A percentile compares a stretch with the other conserved stretches of the same genome.
These are phyloP conservation scores for Monosporascus sp. DNA, from an alignment of 2,329 filamentous ascomycete species.

Conservation along the genomic window DNA sequence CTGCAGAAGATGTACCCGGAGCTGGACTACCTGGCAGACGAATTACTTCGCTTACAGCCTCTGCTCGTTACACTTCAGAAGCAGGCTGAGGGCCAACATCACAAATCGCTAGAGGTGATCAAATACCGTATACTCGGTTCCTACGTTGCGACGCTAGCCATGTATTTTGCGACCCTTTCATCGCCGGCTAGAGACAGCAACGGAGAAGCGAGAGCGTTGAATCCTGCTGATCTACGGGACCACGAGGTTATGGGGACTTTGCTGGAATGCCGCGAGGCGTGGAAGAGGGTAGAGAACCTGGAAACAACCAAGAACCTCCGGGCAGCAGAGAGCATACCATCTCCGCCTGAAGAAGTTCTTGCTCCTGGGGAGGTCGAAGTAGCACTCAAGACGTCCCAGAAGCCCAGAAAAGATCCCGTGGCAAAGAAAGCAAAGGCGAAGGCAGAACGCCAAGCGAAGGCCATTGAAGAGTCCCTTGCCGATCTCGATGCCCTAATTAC, in stretches of 20 bases:
- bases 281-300: conserved; percentile 69
- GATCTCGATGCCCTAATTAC: conserved; percentile 62
- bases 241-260: conserved; percentile 88
- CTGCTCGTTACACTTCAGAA: conserved; percentile 54
- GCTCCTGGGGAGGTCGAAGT: conserved; percentile 30
- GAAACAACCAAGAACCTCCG: conserved; percentile 36
- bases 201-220: conserved; percentile 53
- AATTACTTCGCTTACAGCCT: conserved; percentile 70
- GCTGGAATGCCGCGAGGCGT: conserved; percentile 72
- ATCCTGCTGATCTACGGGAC: conserved; percentile 75
- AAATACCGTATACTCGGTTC: conserved; percentile 79
- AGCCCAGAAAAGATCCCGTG: conserved; percentile 16
- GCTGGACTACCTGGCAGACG: conserved; percentile 78
- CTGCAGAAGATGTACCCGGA: conserved; percentile 83
- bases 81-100: conserved; percentile 47
- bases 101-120: conserved; percentile 54
- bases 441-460: conserved; percentile 39
- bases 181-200: conserved; percentile 63
- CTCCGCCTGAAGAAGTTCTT: conserved; percentile 23
- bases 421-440: conserved; percentile 34
- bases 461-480: conserved; percentile 65
- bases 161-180: conserved; percentile 93
- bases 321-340: conserved; percentile 12
- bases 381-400: conserved; percentile 12
- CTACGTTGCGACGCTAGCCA: conserved; percentile 79